Evolutionary conservation across 306 rosid species (phyloP).

Genomic region (Dryas octopetala): DNA sequence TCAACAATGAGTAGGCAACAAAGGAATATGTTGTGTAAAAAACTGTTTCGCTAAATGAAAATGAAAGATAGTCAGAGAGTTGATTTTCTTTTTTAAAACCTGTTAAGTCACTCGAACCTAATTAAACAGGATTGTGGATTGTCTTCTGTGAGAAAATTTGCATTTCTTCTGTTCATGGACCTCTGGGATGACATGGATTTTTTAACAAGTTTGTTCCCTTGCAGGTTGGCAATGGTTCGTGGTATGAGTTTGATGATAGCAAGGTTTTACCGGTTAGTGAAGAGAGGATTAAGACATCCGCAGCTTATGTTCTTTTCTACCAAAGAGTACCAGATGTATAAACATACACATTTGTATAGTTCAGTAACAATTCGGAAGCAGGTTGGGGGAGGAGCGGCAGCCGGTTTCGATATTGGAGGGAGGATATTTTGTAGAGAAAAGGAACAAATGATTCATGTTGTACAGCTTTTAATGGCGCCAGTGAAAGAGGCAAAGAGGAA

Average conservation of each 20-base stretch:
- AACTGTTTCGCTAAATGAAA: too few species aligned
- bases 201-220: slow-evolving; percentile 17
- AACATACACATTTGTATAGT: slow-evolving; percentile 32
- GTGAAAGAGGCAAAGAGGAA: slow-evolving; percentile 3
- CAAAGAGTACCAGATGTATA: slow-evolving; percentile 49
- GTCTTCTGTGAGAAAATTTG: background rate
- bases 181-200: background rate
- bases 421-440: slow-evolving; percentile 27
- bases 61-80: too few species aligned
- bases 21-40: too few species aligned
- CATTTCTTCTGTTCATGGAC: background rate
- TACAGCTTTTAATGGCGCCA: slow-evolving; percentile 36
- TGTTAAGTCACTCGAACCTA: background rate
- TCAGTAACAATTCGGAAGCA: slow-evolving; percentile 30
- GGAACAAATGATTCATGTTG: slow-evolving; percentile 24
- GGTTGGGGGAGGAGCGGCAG: background rate
- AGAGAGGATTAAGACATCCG: slow-evolving; percentile 56
- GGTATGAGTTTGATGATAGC: slow-evolving; percentile 84
- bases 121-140: background rate
- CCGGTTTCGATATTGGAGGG: background rate
- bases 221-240: slow-evolving; percentile 56
- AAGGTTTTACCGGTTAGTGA: slow-evolving; percentile 47
- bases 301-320: slow-evolving; percentile 91
- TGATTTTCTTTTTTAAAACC: too few species aligned
- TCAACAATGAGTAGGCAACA: too few species aligned